Evolutionary conservation across 345 rosid genomes (phyloP).

Genomic region (Salix koriyanagi): DNA sequence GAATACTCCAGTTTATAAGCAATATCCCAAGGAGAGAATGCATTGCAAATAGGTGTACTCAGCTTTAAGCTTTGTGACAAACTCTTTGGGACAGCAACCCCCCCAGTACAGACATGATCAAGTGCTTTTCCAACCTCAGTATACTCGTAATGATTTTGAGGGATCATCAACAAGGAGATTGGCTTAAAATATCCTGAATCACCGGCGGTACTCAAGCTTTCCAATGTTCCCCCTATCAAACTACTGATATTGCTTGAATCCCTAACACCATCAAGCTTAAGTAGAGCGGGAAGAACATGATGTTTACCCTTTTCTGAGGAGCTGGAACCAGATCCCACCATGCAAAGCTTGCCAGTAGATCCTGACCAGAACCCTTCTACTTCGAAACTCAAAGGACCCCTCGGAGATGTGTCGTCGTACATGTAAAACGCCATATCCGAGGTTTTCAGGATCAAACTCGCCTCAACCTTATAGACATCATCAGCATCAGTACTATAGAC

Average conservation of each 20-base stretch:
- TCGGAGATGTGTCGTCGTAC: not conserved
- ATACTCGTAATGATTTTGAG: conserved; percentile 19
- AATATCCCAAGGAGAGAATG: not conserved
- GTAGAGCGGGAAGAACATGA: conserved; percentile 16
- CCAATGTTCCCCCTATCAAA: conserved; percentile 22
- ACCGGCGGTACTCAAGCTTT: conserved; percentile 18
- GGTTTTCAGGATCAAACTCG: conserved; percentile 11
- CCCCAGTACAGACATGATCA: not conserved
- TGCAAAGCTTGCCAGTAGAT: conserved; percentile 29
- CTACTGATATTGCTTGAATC: conserved; percentile 14
- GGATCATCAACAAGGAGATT: conserved; percentile 27
- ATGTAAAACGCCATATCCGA: not conserved
- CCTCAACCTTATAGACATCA: conserved; percentile 26
- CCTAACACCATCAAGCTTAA: conserved; percentile 21
- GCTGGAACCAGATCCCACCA: conserved; percentile 29
- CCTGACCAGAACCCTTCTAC: conserved; percentile 38
- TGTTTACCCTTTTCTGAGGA: conserved; percentile 8
- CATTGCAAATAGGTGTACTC: conserved; percentile 17
- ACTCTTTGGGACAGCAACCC: not conserved
- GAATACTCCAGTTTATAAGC: conserved; percentile 15
- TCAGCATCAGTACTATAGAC: conserved; percentile 14
- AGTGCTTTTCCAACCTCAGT: conserved; percentile 3
- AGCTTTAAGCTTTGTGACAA: conserved; percentile 7
- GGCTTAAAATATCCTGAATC: conserved; percentile 15
- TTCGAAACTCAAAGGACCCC: conserved; percentile 14